Evolutionary conservation across 2,329 filamentous ascomycete genomes (phyloP).

Genomic region (Trichoderma sp.): DNA sequence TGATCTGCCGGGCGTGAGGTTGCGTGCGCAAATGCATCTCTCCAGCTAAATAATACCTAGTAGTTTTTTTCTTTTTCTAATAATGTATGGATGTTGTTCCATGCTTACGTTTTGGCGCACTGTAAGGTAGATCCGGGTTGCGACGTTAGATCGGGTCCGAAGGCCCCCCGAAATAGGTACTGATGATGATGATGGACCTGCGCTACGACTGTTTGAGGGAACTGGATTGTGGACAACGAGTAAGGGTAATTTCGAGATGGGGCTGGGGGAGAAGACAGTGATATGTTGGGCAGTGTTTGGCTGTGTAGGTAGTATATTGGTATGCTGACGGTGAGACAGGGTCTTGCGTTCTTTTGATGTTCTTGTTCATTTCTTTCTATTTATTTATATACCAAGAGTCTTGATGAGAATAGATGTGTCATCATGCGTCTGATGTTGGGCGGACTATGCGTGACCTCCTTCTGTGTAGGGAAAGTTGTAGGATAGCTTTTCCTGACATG

Average conservation of each 20-base stretch:
- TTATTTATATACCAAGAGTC: not conserved
- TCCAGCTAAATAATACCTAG: no score
- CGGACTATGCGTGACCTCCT: not conserved
- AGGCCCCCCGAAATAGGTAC: not conserved
- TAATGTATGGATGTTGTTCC: not conserved
- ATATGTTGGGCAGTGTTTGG: not conserved
- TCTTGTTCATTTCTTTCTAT: not conserved
- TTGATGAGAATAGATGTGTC: not conserved
- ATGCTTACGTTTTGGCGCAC: not conserved
- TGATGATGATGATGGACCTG: not conserved
- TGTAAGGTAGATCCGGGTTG: not conserved
- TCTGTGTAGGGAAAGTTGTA: not conserved
- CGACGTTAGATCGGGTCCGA: not conserved
- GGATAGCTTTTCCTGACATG: not conserved
- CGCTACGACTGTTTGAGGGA: not conserved
- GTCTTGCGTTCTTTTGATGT: not conserved
- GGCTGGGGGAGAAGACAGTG: not conserved
- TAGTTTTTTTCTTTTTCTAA: not conserved
- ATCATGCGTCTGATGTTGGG: not conserved
- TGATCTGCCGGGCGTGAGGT: not conserved
- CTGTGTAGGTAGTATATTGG: not conserved
- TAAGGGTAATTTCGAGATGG: not conserved
- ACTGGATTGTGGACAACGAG: not conserved
- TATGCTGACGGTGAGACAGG: not conserved
- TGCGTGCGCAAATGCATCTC: not conserved